phyloP scores from a whole-genome alignment of 305 asterid genomes.

The Solanum hybrid region DNA sequence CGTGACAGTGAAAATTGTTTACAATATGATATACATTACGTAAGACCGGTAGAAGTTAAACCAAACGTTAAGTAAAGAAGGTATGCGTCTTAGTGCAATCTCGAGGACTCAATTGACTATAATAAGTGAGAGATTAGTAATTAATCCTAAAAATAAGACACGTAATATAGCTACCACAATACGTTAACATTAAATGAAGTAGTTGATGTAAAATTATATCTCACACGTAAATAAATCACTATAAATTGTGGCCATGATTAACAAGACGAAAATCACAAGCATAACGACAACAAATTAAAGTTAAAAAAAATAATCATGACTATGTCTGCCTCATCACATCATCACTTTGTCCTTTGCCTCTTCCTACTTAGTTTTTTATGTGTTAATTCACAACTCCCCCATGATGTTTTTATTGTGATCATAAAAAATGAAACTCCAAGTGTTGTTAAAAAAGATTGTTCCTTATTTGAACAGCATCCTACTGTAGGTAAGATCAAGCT shows the following conservation, averaged over 20 bases:
- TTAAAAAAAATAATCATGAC: not conserved
- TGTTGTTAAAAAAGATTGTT: no score
- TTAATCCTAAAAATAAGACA: not conserved
- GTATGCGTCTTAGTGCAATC: no score
- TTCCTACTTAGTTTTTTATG: not conserved
- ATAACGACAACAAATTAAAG: not conserved
- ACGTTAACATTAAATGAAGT: not conserved
- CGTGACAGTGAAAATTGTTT: not conserved
- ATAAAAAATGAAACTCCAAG: not conserved
- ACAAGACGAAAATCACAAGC: not conserved
- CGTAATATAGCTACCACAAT: not conserved
- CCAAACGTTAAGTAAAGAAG: no score
- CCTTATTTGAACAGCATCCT: rapidly evolving
- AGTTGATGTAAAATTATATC: not conserved
- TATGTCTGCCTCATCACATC: not conserved
- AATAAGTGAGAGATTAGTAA: not conserved
- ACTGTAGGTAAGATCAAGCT: not conserved
- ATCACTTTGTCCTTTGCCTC: not conserved
- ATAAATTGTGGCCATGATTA: not conserved
- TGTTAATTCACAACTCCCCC: not conserved
- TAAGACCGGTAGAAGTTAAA: not conserved
- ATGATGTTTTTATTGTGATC: not conserved
- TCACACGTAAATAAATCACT: not conserved
- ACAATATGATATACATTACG: not conserved
- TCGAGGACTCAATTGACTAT: not conserved